Conservation (phyloP, 495 filamentous ascomycete genomes). For the Amphirosellinia nigrospora region DNA sequence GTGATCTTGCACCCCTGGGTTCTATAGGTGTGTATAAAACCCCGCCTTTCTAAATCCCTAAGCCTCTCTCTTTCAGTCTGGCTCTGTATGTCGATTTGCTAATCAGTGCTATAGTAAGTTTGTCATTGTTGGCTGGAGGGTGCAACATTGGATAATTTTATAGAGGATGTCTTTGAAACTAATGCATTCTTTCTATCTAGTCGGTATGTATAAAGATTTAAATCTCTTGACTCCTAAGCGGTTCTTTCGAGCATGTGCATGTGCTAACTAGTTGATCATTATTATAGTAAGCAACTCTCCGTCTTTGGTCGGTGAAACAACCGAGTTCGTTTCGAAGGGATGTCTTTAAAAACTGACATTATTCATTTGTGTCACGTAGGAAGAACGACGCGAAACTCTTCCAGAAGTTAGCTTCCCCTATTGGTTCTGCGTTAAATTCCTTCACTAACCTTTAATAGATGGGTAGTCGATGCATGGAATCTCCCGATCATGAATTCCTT, state of each 20-base stretch:
- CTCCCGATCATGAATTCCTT: slow-evolving; percentile 78
- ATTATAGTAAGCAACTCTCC: neutral
- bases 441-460: slow-evolving; percentile 38
- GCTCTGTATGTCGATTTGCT: neutral
- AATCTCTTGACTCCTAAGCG: neutral
- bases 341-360: neutral
- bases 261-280: neutral
- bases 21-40: slow-evolving; percentile 52
- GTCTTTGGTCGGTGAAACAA: neutral
- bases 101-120: neutral
- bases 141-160: neutral
- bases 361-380: neutral
- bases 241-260: neutral
- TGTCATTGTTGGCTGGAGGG: neutral
- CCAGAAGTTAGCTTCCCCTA: slow-evolving; percentile 48
- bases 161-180: neutral
- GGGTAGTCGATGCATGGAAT: slow-evolving; percentile 64
- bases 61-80: neutral
- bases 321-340: neutral
- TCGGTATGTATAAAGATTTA: neutral
- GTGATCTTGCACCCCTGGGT: slow-evolving; percentile 75
- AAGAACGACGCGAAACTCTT: slow-evolving; percentile 78
- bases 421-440: neutral
- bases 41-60: neutral
- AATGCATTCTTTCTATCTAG: neutral